A percentile compares a stretch with the other conserved stretches of the same genome.
Conservation (phyloP, 2,329 filamentous ascomycete species). For the Hirsutella thompsonii region DNA sequence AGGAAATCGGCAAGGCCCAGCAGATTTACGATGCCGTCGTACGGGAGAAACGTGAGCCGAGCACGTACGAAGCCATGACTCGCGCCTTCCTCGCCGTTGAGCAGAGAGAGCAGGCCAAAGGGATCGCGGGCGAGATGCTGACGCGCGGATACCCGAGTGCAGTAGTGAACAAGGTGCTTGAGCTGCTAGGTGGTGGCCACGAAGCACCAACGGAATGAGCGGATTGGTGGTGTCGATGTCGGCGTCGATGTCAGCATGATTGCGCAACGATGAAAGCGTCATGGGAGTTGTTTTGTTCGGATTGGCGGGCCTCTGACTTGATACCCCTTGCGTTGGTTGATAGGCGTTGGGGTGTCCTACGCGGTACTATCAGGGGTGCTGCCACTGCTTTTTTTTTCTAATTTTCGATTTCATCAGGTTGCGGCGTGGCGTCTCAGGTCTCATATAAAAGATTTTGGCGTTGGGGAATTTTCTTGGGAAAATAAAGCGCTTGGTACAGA, state of each 20-base stretch:
- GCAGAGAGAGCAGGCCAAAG: slow-evolving; percentile 62
- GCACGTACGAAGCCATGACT: slow-evolving; percentile 98
- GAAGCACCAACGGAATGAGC: slow-evolving; percentile 18
- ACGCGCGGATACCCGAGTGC: slow-evolving; percentile 81
- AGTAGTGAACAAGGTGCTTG: slow-evolving; percentile 86
- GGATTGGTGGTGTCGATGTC: too few relatives aligned
- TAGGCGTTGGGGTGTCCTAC: slow-evolving; percentile 9
- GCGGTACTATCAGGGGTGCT: background rate
- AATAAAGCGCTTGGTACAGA: slow-evolving; percentile 4
- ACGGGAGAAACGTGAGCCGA: slow-evolving; percentile 74
- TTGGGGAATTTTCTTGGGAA: slow-evolving; percentile 2
- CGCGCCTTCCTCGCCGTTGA: slow-evolving; percentile 79
- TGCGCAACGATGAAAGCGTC: slow-evolving; percentile 2
- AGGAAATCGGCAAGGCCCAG: slow-evolving; percentile 67
- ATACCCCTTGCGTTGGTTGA: slow-evolving; percentile 11
- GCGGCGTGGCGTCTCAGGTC: slow-evolving; percentile 15
- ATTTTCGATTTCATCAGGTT: background rate
- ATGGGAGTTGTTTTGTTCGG: background rate
- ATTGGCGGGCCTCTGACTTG: slow-evolving; percentile 8
- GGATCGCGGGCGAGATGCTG: slow-evolving; percentile 80
- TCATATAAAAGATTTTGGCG: slow-evolving; percentile 10
- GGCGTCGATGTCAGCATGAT: background rate
- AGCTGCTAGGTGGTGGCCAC: slow-evolving; percentile 58
- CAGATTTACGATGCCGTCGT: slow-evolving; percentile 70
- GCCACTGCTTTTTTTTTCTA: background rate